Conservation (phyloP, 2,329 filamentous ascomycete species). For the Ceratocystis colombiana region DNA sequence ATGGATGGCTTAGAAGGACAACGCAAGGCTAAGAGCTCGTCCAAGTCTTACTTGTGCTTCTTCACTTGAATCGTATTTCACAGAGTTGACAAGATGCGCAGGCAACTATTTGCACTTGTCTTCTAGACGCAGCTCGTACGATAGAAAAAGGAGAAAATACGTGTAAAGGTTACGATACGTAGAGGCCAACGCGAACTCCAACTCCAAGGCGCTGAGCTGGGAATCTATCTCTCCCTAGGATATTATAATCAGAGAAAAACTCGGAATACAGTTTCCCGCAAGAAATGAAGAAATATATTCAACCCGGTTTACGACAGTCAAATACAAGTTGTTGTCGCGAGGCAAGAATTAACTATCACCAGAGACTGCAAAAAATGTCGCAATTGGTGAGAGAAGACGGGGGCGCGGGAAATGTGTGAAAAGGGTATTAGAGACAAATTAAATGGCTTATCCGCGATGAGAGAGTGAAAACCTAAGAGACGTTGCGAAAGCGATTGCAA, state of each 20-base stretch:
- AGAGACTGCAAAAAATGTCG: constrained; percentile 10
- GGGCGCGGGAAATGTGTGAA: neutral
- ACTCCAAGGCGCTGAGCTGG: constrained; percentile 5
- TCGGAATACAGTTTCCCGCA: constrained; percentile 8
- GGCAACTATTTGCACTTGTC: constrained; percentile 16
- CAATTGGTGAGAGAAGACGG: neutral
- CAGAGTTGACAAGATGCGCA: constrained; percentile 13
- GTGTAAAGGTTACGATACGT: constrained; percentile 16
- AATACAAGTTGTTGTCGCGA: constrained; percentile 14
- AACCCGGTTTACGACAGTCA: constrained; percentile 10
- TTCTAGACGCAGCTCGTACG: constrained; percentile 17
- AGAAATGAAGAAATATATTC: neutral
- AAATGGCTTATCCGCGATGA: neutral
- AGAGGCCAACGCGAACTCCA: constrained; percentile 2
- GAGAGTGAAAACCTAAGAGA: neutral
- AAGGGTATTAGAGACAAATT: neutral
- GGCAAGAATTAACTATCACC: constrained; percentile 13
- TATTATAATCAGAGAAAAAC: constrained; percentile 13
- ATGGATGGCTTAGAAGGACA: constrained; percentile 6
- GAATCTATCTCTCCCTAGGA: neutral
- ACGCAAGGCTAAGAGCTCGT: constrained; percentile 6
- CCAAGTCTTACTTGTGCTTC: constrained; percentile 15
- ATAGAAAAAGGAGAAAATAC: constrained; percentile 11
- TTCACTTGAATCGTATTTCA: constrained; percentile 16
- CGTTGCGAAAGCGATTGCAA: neutral